A percentile compares a stretch with the other conserved stretches of the same genome.
Evolutionary conservation across 345 rosid species (phyloP).

Genomic region (Populus simonii): DNA sequence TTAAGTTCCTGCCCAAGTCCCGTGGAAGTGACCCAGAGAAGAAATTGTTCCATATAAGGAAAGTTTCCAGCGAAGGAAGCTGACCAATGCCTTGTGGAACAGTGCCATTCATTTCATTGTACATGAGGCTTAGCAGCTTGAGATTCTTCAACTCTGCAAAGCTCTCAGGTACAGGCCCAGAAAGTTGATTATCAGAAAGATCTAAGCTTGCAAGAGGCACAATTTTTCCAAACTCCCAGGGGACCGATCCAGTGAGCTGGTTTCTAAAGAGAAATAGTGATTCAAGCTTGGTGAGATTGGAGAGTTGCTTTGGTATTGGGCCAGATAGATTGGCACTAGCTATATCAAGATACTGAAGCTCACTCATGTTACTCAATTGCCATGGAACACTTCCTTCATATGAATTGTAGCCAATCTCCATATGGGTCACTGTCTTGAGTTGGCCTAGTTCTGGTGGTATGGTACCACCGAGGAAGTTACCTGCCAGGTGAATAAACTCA

Average conservation of each 20-base stretch:
- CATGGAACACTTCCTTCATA: slow-evolving; percentile 74
- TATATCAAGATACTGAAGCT: slow-evolving; percentile 77
- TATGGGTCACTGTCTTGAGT: slow-evolving; percentile 61
- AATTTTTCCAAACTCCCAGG: slow-evolving; percentile 62
- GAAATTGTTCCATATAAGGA: slow-evolving; percentile 82
- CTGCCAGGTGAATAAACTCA: slow-evolving; percentile 78
- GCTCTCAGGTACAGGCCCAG: slow-evolving; percentile 77
- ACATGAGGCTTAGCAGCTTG: slow-evolving; percentile 72
- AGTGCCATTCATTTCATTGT: slow-evolving; percentile 78
- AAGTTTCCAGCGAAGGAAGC: slow-evolving; percentile 77
- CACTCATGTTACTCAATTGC: slow-evolving; percentile 73
- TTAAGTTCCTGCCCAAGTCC: slow-evolving; percentile 68
- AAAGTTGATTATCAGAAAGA: slow-evolving; percentile 73
- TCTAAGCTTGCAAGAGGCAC: slow-evolving; percentile 63
- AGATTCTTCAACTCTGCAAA: slow-evolving; percentile 70
- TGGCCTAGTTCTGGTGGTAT: slow-evolving; percentile 73
- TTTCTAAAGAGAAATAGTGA: slow-evolving; percentile 84
- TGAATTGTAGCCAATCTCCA: slow-evolving; percentile 93
- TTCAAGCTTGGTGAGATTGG: slow-evolving; percentile 76
- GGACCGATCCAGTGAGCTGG: slow-evolving; percentile 60
- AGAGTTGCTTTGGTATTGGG: slow-evolving; percentile 58
- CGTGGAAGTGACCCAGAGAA: slow-evolving; percentile 78
- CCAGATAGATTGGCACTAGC: slow-evolving; percentile 86
- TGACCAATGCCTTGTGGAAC: slow-evolving; percentile 64
- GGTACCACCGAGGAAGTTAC: slow-evolving; percentile 58